Evolutionary conservation across 2,329 filamentous ascomycete genomes (phyloP), one percentile per base, ranked within the genome.

Genomic region (Fusarium hostae): DNA sequence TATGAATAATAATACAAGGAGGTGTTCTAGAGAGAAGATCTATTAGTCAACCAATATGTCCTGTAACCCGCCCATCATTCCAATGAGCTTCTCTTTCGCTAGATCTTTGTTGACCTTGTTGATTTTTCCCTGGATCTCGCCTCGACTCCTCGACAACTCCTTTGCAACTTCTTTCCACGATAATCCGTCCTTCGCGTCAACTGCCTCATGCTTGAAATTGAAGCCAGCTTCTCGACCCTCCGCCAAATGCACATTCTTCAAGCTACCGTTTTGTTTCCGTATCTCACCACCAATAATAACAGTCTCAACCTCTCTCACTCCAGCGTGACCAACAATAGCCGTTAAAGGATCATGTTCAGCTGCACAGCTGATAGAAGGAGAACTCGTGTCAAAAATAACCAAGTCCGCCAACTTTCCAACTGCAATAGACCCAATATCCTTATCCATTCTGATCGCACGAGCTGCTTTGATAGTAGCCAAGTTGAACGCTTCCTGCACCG

Each of bases 391-490:
- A 1, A 66, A 66, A 5, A 66, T 45, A 0, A 59, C 28, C 2
- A 66, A 2, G 9, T 66, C 63, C 0, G 63, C 63, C 6, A 66
- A 24, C 18, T 66, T 66, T 0, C 63, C 63, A 0, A 66, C 44
- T 3, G 44, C 22, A 11, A 66, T 45, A 5, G 61, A 66, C 3
- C 63, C 61, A 4, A 66, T 66, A 1, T 66, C 51, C 0, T 45
- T 35, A 2, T 59, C 61, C 61, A 66, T 66, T 0, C 24, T 44
- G 5, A 45, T 35, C 7, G 61, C 63, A 16, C 61, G 63, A 12
- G 63, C 61, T 13, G 61, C 61, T 5, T 66, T 51, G 1, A 66
- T 66, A 2, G 61, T 66, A 7, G 63, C 61, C 13, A 66, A 3
- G 6, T 66, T 66, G 1, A 66, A 66, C 2, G 43, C 61, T 1